These are phyloP conservation scores for Botrytis pseudocinerea DNA, from an alignment of 2,329 filamentous ascomycete species.

Conservation along the genomic window DNA sequence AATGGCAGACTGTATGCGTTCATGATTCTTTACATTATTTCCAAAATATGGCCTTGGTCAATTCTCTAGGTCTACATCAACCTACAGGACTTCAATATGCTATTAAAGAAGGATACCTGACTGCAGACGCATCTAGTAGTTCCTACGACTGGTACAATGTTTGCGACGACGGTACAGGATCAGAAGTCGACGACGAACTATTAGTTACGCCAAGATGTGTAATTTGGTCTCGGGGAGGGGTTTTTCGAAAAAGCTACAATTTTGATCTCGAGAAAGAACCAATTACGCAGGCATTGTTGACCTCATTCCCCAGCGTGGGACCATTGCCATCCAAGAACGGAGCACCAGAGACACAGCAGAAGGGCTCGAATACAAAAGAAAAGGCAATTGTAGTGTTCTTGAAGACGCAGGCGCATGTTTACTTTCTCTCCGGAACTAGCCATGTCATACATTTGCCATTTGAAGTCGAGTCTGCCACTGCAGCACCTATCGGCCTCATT, in stretches of 20 bases:
- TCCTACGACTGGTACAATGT: constrained; percentile 76
- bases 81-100: constrained; percentile 82
- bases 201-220: constrained; percentile 40
- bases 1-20: constrained; percentile 22
- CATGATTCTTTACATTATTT: constrained; percentile 27
- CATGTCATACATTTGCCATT: constrained; percentile 94
- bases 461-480: constrained; percentile 83
- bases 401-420: constrained; percentile 89
- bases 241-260: constrained; percentile 82
- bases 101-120: constrained; percentile 75
- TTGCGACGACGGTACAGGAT: constrained; percentile 46
- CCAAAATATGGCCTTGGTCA: constrained; percentile 77
- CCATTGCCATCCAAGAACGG: constrained; percentile 33
- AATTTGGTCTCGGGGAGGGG: constrained; percentile 82
- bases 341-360: constrained; percentile 36
- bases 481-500: constrained; percentile 79
- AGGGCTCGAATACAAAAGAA: constrained; percentile 40
- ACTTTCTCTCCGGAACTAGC: constrained; percentile 83
- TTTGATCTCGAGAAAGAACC: constrained; percentile 85
- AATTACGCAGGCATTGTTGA: constrained; percentile 82
- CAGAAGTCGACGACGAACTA: constrained; percentile 40
- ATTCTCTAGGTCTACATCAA: constrained; percentile 87
- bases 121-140: constrained; percentile 62
- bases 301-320: constrained; percentile 64
- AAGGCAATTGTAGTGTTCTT: constrained; percentile 87